Base-by-base conservation (phyloP, 306 rosid species). In the Begonia masoniana region DNA sequence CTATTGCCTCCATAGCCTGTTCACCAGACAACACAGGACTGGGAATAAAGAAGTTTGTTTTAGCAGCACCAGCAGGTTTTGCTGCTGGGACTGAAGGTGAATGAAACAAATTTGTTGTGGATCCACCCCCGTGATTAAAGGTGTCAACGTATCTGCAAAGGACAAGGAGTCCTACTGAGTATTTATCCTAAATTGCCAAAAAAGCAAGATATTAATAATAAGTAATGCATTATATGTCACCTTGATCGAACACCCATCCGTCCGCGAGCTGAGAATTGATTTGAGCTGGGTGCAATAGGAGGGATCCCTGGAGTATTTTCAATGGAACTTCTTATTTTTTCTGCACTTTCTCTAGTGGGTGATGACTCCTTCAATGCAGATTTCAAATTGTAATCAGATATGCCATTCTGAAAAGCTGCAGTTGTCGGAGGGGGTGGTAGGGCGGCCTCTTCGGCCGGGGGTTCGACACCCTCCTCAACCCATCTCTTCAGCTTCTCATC, bases 401-500 rank as follows among this genome's bases (percentile, higher is more conserved):
- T 63, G 47, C 88, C 94, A 71, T 88, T 79, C 69, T 81, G 96
- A 71, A 79, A 84, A 57, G 82, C 54, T 60, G 85, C 54, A 58
- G 69, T 69, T 55, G 83, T 76, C 14, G 96, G 96, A 35, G 96
- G 94, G 36, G 94, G 96, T 6, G 86, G 80, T 67, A 73, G 64
- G 16, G 78, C 79, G 58, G 88, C 48, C 72, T 84, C 92, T 79
- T 79, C 96, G 50, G 92, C 68, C 13, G 94, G 94, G 63, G 68
- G 61, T 66, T 69, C 84, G 47, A 49, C 94, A 57, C 96, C 96
- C 71, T 84, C 84, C 65, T 84, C 94, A 10, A 88, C 88, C 96
- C 96, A 84, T 70, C 94, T 79, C 78, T 84, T 88, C 68, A 81
- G 78, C 61, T 88, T 81, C 63, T 88, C 88, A 51, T 88, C 94